phyloP scores from a whole-genome alignment of 2,329 filamentous ascomycete genomes.

The Cladobotryum mycophilum region DNA sequence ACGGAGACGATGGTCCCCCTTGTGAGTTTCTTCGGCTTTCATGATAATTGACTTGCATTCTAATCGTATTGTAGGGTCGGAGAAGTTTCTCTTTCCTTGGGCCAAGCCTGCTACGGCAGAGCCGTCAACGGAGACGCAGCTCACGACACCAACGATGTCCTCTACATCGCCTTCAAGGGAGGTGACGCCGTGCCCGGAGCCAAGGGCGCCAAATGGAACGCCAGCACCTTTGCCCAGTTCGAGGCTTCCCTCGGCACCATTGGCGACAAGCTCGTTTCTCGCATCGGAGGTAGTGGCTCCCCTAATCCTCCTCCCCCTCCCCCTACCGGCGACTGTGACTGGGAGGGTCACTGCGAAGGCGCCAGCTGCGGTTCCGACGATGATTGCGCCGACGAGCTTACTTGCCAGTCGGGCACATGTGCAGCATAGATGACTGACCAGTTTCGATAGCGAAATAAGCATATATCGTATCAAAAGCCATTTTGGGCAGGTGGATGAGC shows the following conservation, averaged over 20 bases:
- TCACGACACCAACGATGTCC: constrained; percentile 45
- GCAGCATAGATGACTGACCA: background rate
- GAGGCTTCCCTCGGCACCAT: constrained; percentile 32
- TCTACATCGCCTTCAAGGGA: constrained; percentile 54
- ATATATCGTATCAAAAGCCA: background rate
- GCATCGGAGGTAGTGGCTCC: constrained; percentile 18
- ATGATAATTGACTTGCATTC: background rate
- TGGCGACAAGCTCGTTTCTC: constrained; percentile 40
- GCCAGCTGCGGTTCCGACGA: constrained; percentile 7
- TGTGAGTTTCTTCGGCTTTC: constrained; percentile 12
- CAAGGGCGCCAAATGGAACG: constrained; percentile 45
- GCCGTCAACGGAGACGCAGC: constrained; percentile 36
- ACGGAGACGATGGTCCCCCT: constrained; percentile 41
- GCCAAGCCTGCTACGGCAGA: constrained; percentile 46
- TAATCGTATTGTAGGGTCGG: constrained; percentile 28
- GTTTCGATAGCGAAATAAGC: background rate
- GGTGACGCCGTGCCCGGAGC: constrained; percentile 46
- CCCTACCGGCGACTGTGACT: constrained; percentile 1
- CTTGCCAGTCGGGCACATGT: constrained; percentile 4
- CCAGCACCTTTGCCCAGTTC: constrained; percentile 39
- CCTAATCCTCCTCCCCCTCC: background rate
- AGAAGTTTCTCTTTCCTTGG: constrained; percentile 48
- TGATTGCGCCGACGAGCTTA: constrained; percentile 8
- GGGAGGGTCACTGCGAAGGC: constrained; percentile 8
- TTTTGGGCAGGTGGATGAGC: background rate